Base-by-base conservation (phyloP, 2,329 filamentous ascomycete genomes). In the Colletotrichum paranaense region DNA sequence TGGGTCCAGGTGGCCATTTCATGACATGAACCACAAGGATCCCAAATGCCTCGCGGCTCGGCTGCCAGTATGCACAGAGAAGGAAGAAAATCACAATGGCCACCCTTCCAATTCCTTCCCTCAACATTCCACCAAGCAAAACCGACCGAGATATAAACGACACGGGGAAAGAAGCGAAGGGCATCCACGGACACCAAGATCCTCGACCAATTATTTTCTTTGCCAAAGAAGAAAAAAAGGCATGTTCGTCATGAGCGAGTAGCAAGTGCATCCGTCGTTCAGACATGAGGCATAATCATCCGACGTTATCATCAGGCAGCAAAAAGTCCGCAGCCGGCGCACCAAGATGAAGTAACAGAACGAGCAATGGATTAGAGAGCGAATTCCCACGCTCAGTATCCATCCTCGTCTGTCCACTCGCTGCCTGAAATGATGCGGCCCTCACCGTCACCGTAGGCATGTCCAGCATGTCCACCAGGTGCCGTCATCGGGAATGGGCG, bases 341-440 rank as follows among this genome's bases (percentile, higher is more conserved):
- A 35, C 32, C 42, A 35, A 55, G 24, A 65, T 24, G 22, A n/a
- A 38, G n/a, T 52, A 38, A 56, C 24, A 71, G 22, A 32, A 19
- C 26, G 7, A 14, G 52, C 28, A 22, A n/a, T 8, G 14, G 30
- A 62, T 46, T 22, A 11, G 6, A 14, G 26, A 30, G 6, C 12
- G 32, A 22, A 9, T 12, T 57, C 3, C 22, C 35, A 49, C 63
- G 62, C 72, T 83, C 78, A 91, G 77, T 86, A 91, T 46, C 85
- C 88, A 79, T 92, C 90, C 79, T 92, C 90, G 75, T 92, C 91
- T 1, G 90, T 91, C 91, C 91, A 92, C 78, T 92, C 91, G 80
- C 90, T 91, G 14, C 89, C 89, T 38, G 89, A 91, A n/a, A 89
- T 83, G 74, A 91, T 90, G 42, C 90, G 86, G 79, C 89, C 90